A percentile compares a stretch with the other conserved stretches of the same genome.
phyloP scores from a whole-genome alignment of 208 protist genomes.

The Angomonas desouzai region DNA sequence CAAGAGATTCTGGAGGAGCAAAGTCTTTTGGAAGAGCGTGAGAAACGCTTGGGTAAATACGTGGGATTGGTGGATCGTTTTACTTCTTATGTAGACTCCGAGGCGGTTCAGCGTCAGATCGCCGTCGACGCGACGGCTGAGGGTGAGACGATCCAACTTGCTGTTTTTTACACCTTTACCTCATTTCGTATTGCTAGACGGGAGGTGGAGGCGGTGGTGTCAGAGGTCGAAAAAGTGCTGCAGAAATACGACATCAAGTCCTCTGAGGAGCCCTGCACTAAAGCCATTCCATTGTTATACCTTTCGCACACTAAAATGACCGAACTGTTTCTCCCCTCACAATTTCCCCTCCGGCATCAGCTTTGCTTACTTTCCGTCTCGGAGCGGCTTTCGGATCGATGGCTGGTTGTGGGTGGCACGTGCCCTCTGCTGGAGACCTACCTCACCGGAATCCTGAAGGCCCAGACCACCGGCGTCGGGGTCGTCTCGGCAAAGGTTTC shows the following conservation, averaged over 20 bases:
- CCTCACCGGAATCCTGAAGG: slow-evolving; percentile 37
- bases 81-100: slow-evolving; percentile 31
- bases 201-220: slow-evolving; percentile 7
- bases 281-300: slow-evolving; percentile 42
- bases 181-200: slow-evolving; percentile 20
- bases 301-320: slow-evolving; percentile 36
- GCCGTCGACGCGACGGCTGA: slow-evolving; percentile 29
- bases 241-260: slow-evolving; percentile 21
- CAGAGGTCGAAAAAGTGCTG: slow-evolving; percentile 23
- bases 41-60: slow-evolving; percentile 40
- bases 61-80: slow-evolving; percentile 68
- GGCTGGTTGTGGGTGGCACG: slow-evolving; percentile 60
- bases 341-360: slow-evolving; percentile 31
- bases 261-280: not conserved
- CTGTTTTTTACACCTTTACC: slow-evolving; percentile 56
- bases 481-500: slow-evolving; percentile 36
- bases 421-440: slow-evolving; percentile 37
- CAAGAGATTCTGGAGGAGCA: slow-evolving; percentile 26
- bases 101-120: slow-evolving; percentile 19
- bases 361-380: slow-evolving; percentile 22
- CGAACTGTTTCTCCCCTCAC: slow-evolving; percentile 33
- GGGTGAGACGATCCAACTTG: slow-evolving; percentile 57
- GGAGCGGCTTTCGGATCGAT: slow-evolving; percentile 39
- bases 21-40: slow-evolving; percentile 19
- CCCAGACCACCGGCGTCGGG: slow-evolving; percentile 46